Conservation (phyloP, 2,329 filamentous ascomycete species). For the Pseudocercospora ulei region DNA sequence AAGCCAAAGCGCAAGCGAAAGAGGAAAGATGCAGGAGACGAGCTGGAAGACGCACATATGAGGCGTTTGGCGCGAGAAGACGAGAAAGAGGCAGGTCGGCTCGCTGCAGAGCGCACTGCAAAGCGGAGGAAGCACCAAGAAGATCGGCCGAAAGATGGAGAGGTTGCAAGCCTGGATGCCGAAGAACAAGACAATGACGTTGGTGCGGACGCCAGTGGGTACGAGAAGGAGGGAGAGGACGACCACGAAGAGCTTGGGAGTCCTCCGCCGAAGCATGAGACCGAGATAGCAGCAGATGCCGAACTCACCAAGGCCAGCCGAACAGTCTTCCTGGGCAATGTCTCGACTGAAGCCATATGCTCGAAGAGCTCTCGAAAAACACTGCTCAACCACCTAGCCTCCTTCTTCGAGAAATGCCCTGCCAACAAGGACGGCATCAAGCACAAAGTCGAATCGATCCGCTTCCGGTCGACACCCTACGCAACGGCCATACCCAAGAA, state of each 20-base stretch:
- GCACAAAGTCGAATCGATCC: conserved; percentile 77
- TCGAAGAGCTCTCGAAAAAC: conserved; percentile 72
- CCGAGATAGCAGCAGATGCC: conserved; percentile 36
- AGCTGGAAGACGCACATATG: conserved; percentile 62
- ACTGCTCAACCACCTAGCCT: conserved; percentile 66
- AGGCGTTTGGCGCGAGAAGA: conserved; percentile 50
- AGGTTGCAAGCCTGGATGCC: conserved; percentile 25
- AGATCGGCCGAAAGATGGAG: conserved; percentile 25
- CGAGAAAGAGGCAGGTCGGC: conserved; percentile 26
- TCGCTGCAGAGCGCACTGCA: conserved; percentile 27
- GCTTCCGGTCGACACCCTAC: conserved; percentile 89
- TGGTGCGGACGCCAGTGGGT: conserved; percentile 29
- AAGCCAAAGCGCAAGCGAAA: conserved; percentile 51
- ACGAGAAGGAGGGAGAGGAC: conserved; percentile 16
- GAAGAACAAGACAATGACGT: conserved; percentile 25
- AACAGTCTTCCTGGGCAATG: conserved; percentile 88
- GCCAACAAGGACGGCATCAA: conserved; percentile 41
- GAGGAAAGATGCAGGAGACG: conserved; percentile 44
- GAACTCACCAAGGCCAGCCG: conserved; percentile 78
- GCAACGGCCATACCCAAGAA: conserved; percentile 75
- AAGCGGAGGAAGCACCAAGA: conserved; percentile 29
- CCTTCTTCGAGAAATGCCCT: conserved; percentile 53
- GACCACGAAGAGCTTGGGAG: conserved; percentile 44
- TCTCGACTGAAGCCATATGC: conserved; percentile 70
- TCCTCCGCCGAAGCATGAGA: conserved; percentile 50